phyloP scores from a whole-genome alignment of 495 filamentous ascomycete species.

The Daldinia loculata region DNA sequence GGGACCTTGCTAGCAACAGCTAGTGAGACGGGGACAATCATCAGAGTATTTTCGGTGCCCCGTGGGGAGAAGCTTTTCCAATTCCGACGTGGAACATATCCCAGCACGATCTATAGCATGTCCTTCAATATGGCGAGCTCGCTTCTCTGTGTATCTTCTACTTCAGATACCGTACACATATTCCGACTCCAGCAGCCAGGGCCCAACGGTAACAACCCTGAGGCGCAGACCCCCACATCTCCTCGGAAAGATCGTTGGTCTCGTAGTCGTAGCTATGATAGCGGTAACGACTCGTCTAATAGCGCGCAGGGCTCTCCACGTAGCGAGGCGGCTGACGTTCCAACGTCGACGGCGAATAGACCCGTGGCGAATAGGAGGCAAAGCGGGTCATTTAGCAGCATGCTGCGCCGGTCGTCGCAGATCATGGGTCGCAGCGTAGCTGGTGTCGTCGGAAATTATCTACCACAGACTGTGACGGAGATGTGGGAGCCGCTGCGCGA shows the following conservation, averaged over 20 bases:
- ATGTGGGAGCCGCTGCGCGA: slow-evolving; percentile 97
- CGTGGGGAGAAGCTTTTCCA: slow-evolving; percentile 91
- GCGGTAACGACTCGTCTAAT: slow-evolving; percentile 55
- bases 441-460: slow-evolving; percentile 86
- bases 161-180: slow-evolving; percentile 96
- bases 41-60: slow-evolving; percentile 91
- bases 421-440: slow-evolving; percentile 91
- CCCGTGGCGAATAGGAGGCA: slow-evolving; percentile 57
- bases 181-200: slow-evolving; percentile 71
- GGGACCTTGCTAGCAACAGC: slow-evolving; percentile 94
- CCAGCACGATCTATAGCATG: slow-evolving; percentile 96
- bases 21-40: slow-evolving; percentile 96
- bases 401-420: slow-evolving; percentile 96
- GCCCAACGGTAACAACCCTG: slow-evolving; percentile 40
- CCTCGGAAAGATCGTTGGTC: slow-evolving; percentile 57
- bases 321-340: slow-evolving; percentile 51
- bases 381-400: slow-evolving; percentile 78
- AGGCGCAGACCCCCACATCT: slow-evolving; percentile 45
- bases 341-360: slow-evolving; percentile 53
- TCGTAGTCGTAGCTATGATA: slow-evolving; percentile 58
- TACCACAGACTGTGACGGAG: slow-evolving; percentile 90
- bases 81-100: slow-evolving; percentile 93
- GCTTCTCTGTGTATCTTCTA: slow-evolving; percentile 92
- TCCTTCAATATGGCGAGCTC: slow-evolving; percentile 97
- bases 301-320: slow-evolving; percentile 54